Conservation (phyloP, 1,139 yeast species). For the Candida sp. region DNA sequence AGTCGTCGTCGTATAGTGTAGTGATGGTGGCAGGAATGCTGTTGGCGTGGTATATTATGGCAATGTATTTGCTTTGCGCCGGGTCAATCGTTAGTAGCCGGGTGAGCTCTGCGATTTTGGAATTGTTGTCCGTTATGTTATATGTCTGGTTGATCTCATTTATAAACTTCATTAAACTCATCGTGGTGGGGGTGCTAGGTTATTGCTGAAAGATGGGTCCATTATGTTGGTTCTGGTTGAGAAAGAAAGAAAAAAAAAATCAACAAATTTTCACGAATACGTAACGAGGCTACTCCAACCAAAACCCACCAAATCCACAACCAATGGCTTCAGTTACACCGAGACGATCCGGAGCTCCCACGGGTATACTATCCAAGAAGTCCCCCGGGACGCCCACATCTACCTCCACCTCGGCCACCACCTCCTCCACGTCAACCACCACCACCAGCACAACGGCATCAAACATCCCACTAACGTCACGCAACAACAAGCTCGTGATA, state of each 20-base stretch:
- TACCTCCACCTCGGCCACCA: neutral
- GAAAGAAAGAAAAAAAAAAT: neutral
- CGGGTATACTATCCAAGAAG: constrained; percentile 1
- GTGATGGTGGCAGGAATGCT: constrained; percentile 10
- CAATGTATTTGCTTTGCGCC: constrained; percentile 10
- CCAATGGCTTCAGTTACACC: constrained; percentile 15
- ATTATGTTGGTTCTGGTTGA: neutral
- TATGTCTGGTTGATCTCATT: constrained; percentile 11
- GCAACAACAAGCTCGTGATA: constrained; percentile 15
- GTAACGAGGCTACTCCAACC: neutral
- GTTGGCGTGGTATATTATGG: constrained; percentile 8
- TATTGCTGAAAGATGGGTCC: neutral
- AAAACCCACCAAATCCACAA: no score
- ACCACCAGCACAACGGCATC: neutral
- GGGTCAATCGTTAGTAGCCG: constrained; percentile 14
- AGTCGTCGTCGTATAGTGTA: constrained; percentile 40
- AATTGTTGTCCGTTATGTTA: constrained; percentile 7
- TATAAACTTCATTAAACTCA: constrained; percentile 21
- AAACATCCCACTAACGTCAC: neutral
- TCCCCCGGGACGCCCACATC: neutral
- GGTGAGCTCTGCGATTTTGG: constrained; percentile 10
- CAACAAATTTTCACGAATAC: neutral
- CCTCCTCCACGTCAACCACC: neutral
- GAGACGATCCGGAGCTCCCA: constrained; percentile 7
- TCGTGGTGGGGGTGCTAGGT: constrained; percentile 13